Base-by-base conservation (phyloP, 768 basidiomycete genomes). In the Suillus americanus region DNA sequence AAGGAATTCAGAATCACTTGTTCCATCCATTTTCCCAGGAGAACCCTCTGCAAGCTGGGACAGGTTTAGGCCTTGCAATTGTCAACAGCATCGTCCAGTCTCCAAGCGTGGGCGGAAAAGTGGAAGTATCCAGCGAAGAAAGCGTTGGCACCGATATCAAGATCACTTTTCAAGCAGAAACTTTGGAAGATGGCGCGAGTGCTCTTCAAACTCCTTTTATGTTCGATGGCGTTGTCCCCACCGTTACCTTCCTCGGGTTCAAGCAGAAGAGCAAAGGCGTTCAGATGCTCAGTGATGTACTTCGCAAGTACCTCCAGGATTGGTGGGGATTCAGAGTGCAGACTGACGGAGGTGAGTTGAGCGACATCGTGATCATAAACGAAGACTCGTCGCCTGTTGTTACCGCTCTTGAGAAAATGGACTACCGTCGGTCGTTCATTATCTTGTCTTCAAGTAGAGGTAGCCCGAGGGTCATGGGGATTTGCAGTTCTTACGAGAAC, bases 21-120 rank as follows among this genome's bases (percentile, higher is more conserved):
- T 98, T 97, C 80, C 96, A 97, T 69, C 96, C 96, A 0, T 98
- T 98, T 78, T 95, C 95, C 1, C 96, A 98, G 79, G 96, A 97
- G 76, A 96, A 97, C 69, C 95, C 95, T 1, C 75, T 97, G 6
- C 94, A 96, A 71, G 89, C 94, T 1, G 95, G 95, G 2, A 97
- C 95, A 2, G 96, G 95, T 6, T 85, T 98, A 9, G 96, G 96
- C 12, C 86, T 97, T 28, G 95, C 96, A 38, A 97, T 98, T 68
- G 96, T 97, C 72, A 94, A 91, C 79, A 94, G 90, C 69, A 97
- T 97, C 67, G 86, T 96, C 43, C 87, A 86, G 18, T 94, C 93
- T 3, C 88, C 91, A 53, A 91, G 89, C 67, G 89, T 98, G 61
- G 85, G 88, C 33, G 96, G 96, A 54, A 94, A 94, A 70, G 91